Percentiles rank a stretch among this genome's conserved stretches.
These are phyloP conservation scores for Rosellinia necatrix DNA, from an alignment of 2,329 filamentous ascomycete genomes.

Conservation along the genomic window DNA sequence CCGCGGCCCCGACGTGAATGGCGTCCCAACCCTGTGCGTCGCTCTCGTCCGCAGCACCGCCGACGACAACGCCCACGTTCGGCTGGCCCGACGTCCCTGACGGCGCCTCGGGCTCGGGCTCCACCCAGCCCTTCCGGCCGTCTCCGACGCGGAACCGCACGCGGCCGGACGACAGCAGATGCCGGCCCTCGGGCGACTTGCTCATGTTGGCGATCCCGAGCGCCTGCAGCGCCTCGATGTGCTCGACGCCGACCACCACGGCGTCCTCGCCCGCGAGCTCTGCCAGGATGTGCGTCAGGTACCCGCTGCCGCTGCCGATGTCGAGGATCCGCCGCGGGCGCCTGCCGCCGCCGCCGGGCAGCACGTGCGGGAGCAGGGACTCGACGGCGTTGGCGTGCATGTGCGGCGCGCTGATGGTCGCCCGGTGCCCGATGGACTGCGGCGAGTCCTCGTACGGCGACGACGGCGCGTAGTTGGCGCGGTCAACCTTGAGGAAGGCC, in stretches of 20 bases:
- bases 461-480: conserved; percentile 77
- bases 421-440: conserved; percentile 58
- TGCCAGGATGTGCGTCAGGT: conserved; percentile 86
- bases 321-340: conserved; percentile 64
- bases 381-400: conserved; percentile 63
- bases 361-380: conserved; percentile 52
- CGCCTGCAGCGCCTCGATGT: conserved; percentile 67
- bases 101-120: conserved; percentile 35
- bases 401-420: conserved; percentile 64
- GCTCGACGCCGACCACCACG: conserved; percentile 73
- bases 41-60: conserved; percentile 41
- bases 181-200: conserved; percentile 62
- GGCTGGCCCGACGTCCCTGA: no score
- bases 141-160: conserved; percentile 79
- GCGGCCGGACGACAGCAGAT: conserved; percentile 64
- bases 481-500: conserved; percentile 86
- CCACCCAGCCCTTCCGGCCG: conserved; percentile 68
- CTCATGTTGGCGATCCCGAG: conserved; percentile 68
- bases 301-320: conserved; percentile 77
- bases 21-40: conserved; percentile 72
- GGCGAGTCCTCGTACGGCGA: conserved; percentile 69
- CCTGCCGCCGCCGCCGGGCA: conserved; percentile 17
- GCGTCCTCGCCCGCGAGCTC: conserved; percentile 66
- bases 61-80: no score
- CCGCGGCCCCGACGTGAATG: conserved; percentile 93